Evolutionary conservation across 495 filamentous ascomycete genomes (phyloP).

Genomic region (Lineolata rhizophorae): DNA sequence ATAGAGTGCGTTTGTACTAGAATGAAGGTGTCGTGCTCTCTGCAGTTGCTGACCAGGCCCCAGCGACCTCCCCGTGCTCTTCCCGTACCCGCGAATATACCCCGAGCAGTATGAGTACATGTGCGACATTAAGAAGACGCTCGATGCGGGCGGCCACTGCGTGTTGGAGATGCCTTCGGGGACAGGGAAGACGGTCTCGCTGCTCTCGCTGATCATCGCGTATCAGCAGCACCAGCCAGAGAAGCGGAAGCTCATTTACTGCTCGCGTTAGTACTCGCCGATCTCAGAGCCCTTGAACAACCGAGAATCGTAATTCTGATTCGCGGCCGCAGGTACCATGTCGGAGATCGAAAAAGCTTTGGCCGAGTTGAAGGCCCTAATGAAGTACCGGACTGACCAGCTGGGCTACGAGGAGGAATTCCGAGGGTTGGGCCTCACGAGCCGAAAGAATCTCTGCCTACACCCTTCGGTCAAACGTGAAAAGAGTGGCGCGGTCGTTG

Average conservation of each 20-base stretch:
- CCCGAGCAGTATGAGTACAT: conserved; percentile 99
- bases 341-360: conserved; percentile 92
- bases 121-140: conserved; percentile 92
- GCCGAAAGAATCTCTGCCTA: conserved; percentile 90
- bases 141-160: conserved; percentile 86
- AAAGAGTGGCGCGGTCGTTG: conserved; percentile 83
- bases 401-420: conserved; percentile 84
- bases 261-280: conserved; percentile 60
- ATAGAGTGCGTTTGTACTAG: conserved; percentile 44
- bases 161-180: conserved; percentile 99
- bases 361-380: conserved; percentile 72
- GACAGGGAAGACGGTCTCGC: conserved; percentile 94
- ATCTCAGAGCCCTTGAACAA: too few relatives aligned
- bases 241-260: conserved; percentile 91
- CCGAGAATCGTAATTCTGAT: too few relatives aligned
- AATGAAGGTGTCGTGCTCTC: conserved; percentile 7
- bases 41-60: too few relatives aligned
- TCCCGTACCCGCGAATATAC: conserved; percentile 93
- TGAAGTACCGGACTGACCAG: conserved; percentile 79
- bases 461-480: conserved; percentile 90
- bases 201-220: conserved; percentile 86
- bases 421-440: conserved; percentile 73
- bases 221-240: conserved; percentile 85
- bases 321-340: conserved; percentile 53
- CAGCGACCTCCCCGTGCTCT: conserved; percentile 82